Percentiles rank a stretch among this genome's conserved stretches.
Conservation (phyloP, 1,284 basidiomycete species). For the Phaffia rhodozyma region DNA sequence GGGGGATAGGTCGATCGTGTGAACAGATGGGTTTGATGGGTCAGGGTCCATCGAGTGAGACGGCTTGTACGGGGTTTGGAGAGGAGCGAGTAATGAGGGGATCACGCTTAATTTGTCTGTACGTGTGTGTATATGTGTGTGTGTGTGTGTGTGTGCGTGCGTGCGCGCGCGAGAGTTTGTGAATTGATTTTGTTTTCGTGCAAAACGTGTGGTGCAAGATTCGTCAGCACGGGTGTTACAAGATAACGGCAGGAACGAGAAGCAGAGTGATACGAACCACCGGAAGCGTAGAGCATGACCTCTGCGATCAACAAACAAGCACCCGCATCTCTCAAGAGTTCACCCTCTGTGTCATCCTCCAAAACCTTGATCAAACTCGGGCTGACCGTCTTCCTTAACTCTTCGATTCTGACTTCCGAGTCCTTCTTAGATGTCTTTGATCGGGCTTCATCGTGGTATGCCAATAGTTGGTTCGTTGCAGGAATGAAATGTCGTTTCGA, state of each 20-base stretch:
- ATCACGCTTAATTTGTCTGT: conserved; percentile 54
- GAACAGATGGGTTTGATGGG: conserved; percentile 33
- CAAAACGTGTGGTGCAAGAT: not conserved
- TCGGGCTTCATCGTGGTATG: conserved; percentile 57
- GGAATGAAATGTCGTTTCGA: conserved; percentile 70
- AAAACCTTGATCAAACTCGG: conserved; percentile 56
- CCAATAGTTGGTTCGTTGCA: conserved; percentile 45
- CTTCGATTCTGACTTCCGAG: conserved; percentile 46
- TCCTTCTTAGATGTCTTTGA: conserved; percentile 69
- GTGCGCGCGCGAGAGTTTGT: not conserved
- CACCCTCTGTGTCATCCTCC: conserved; percentile 43
- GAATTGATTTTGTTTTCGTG: not conserved
- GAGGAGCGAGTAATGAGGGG: conserved; percentile 36
- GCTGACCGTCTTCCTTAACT: conserved; percentile 58
- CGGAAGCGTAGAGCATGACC: conserved; percentile 65
- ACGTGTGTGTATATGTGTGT: conserved; percentile 41
- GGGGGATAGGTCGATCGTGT: conserved; percentile 66
- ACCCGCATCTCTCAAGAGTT: conserved; percentile 57
- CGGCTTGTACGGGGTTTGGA: conserved; percentile 30
- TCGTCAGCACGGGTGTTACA: not conserved
- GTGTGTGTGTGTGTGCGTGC: conserved; percentile 61
- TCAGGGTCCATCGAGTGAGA: conserved; percentile 23
- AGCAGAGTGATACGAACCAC: conserved; percentile 44
- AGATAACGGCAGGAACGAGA: conserved; percentile 1
- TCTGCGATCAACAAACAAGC: conserved; percentile 64